Base-by-base conservation (phyloP, 305 asterid genomes). In the Fraxinus nigra region DNA sequence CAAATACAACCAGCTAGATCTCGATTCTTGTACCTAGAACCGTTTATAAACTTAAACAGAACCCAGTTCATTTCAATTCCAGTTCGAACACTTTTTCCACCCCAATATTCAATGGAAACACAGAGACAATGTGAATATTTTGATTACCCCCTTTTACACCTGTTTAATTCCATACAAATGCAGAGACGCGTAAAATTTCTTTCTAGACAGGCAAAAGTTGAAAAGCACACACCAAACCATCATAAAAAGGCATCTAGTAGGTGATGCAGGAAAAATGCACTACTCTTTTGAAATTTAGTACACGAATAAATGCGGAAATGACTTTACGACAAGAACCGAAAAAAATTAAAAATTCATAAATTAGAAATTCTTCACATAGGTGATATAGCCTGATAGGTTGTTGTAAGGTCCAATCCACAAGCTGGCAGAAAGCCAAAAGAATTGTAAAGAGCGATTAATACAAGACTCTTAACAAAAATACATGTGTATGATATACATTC, bases 391-490 rank as follows among this genome's bases (percentile, higher is more conserved):
- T 37, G 11, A 37, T 37, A 37, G 38, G 20, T 67, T 67, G 38
- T 20, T 28, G 20, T 67, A 30, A 67, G 13, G 20, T 67, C 37
- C 74, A 67, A 67, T 67, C 74, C 32, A 30, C 74, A 67, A 67
- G 74, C 74, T 67, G 74, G 74, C 74, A 67, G 37, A 67, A 67
- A 67, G 37, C 37, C 74, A 28, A 67, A 67, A 67, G 37, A 30
- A 26, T 26, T 67, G 35, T 10, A 13, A 26, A 67, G 34, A 28
- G 32, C 33, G 18, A 26, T 67, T 1, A 30, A 67, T 67, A 11
- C 38, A 67, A 67, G 32, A 13, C 20, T 26, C 6, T 24, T 13
- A 67, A 26, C 20, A 67, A 67, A 28, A 67, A 67, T 67, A 67
- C 9, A 0, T 11, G 20, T 67, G 74, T 28, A 26, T 67, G 20